Conservation (phyloP, 2,329 filamentous ascomycete species). For the Colletotrichum sp. region DNA sequence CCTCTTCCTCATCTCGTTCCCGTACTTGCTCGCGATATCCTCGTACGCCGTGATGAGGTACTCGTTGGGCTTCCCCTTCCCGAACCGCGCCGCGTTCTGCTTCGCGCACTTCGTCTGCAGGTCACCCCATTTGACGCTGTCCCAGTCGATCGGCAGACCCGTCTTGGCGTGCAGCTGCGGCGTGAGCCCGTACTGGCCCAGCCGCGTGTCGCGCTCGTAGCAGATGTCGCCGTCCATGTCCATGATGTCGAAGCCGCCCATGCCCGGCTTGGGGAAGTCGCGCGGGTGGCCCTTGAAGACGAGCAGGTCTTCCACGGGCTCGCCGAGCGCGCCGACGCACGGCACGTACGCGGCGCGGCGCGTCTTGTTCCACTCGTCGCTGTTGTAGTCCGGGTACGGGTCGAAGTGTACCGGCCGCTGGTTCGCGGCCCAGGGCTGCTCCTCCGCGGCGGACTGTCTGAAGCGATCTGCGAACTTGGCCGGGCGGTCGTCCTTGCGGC, state of each 20-base stretch:
- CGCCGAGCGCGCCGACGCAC: constrained; percentile 69
- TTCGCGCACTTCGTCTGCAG: constrained; percentile 72
- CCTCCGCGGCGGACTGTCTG: constrained; percentile 15
- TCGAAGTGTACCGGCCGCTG: constrained; percentile 62
- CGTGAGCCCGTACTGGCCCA: constrained; percentile 68
- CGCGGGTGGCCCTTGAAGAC: constrained; percentile 67
- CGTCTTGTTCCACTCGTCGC: constrained; percentile 59
- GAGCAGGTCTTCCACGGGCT: constrained; percentile 64
- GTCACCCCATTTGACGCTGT: constrained; percentile 71
- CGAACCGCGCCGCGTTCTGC: constrained; percentile 70
- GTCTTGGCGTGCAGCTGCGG: constrained; percentile 50
- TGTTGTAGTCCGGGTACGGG: constrained; percentile 76
- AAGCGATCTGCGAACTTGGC: constrained; percentile 29
- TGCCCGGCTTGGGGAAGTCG: constrained; percentile 62
- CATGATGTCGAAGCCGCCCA: constrained; percentile 67
- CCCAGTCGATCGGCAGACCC: constrained; percentile 59
- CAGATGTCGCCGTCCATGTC: constrained; percentile 69
- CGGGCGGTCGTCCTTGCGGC: constrained; percentile 41
- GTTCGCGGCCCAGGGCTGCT: constrained; percentile 38
- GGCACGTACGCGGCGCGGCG: constrained; percentile 64
- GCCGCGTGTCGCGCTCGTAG: constrained; percentile 72
- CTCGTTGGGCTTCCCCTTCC: constrained; percentile 45
- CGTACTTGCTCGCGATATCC: constrained; percentile 12
- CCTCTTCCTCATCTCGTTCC: neutral
- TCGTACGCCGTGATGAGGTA: constrained; percentile 44